Evolutionary conservation across 2,329 filamentous ascomycete genomes (phyloP).

Genomic region (Iodosphaeria phyllophila): DNA sequence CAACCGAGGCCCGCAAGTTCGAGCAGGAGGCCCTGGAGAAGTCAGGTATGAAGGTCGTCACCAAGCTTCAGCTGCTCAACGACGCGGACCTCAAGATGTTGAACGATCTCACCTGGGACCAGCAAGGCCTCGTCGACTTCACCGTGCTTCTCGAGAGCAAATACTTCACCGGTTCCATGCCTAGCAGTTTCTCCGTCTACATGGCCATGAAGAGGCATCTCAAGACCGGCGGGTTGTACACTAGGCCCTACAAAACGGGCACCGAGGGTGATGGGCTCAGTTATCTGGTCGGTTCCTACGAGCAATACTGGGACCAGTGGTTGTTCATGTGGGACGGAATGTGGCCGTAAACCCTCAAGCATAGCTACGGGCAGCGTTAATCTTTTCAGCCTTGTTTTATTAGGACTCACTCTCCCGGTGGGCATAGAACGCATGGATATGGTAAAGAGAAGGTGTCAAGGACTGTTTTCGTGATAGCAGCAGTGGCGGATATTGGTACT

Average conservation of each 20-base stretch:
- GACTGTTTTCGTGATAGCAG: no score
- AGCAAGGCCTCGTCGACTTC: conserved; percentile 23
- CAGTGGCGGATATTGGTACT: no score
- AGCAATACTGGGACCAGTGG: conserved; percentile 27
- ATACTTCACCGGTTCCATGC: conserved; percentile 24
- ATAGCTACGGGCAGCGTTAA: no score
- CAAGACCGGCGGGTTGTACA: conserved; percentile 18
- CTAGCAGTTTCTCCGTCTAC: conserved; percentile 28
- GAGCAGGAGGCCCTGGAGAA: conserved; percentile 13
- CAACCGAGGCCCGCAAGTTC: conserved; percentile 21
- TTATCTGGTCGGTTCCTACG: conserved; percentile 23
- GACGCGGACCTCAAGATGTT: conserved; percentile 15
- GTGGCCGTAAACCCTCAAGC: conserved; percentile 23
- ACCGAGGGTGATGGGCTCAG: conserved; percentile 21
- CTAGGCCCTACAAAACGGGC: conserved; percentile 23
- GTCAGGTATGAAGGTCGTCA: conserved; percentile 16
- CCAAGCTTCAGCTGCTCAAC: conserved; percentile 18
- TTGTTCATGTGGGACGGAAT: conserved; percentile 27
- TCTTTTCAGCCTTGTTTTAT: no score
- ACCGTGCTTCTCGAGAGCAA: conserved; percentile 19
- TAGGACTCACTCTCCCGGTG: no score
- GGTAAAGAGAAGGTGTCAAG: no score
- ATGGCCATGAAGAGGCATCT: conserved; percentile 26
- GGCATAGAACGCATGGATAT: no score
- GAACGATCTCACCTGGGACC: conserved; percentile 21